phyloP scores from a whole-genome alignment of 108 stramenopile species.

The Nannochloropsis granulata region DNA sequence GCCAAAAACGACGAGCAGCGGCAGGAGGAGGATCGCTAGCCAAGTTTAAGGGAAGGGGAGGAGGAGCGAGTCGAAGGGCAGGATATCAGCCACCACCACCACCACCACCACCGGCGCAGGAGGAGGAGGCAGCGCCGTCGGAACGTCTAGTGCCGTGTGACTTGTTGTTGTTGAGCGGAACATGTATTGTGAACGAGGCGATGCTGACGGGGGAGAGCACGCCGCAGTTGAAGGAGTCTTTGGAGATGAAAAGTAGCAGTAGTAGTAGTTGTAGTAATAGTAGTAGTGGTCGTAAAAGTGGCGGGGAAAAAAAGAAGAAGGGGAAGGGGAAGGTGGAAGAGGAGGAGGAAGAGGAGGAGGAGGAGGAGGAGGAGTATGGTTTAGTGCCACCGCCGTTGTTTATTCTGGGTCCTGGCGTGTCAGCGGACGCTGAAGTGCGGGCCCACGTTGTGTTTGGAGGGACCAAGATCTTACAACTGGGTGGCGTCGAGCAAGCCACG shows the following conservation, averaged over 20 bases:
- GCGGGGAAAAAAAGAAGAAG: not conserved
- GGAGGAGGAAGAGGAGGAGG: not conserved
- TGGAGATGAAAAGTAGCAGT: not conserved
- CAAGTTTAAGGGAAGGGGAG: not conserved
- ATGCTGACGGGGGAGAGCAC: constrained; percentile 90
- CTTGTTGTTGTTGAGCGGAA: constrained; percentile 62
- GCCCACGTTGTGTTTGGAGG: constrained; percentile 48
- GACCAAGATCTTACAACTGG: constrained; percentile 10
- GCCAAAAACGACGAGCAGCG: not conserved
- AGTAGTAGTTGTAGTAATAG: too few species aligned
- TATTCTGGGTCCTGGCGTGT: not conserved
- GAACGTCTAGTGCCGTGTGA: constrained; percentile 58
- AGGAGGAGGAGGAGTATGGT: not conserved
- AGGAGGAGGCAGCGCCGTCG: constrained; percentile 19
- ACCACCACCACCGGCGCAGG: not conserved
- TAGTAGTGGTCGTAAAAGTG: too few species aligned
- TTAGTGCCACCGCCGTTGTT: not conserved
- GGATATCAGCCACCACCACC: not conserved
- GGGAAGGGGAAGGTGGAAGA: not conserved
- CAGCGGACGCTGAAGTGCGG: constrained; percentile 36
- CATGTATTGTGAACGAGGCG: constrained; percentile 85
- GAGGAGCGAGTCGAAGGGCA: not conserved
- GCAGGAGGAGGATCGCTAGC: not conserved
- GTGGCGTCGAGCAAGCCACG: not conserved
- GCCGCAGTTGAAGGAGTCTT: constrained; percentile 54